Evolutionary conservation across 352 stramenopile genomes (phyloP).

Genomic region (Phytopythium ostracodes): DNA sequence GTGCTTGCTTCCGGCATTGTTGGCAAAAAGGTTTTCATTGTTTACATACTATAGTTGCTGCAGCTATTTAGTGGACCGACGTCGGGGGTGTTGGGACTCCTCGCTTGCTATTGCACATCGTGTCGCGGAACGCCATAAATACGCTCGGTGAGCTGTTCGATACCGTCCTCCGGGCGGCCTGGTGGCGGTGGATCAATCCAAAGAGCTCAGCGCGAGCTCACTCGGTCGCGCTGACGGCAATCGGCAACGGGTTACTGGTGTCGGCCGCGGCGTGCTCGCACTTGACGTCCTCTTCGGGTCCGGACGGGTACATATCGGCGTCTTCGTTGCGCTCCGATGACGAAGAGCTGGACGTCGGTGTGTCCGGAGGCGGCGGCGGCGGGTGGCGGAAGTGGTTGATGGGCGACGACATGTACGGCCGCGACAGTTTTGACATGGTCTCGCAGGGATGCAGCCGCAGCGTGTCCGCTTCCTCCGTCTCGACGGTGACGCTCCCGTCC

Average conservation of each 20-base stretch:
- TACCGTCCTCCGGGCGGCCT: not conserved
- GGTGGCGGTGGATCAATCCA: not conserved
- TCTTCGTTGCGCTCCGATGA: constrained; percentile 25
- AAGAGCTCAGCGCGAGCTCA: not conserved
- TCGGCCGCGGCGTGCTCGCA: not conserved
- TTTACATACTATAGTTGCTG: not conserved
- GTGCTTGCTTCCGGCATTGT: too few species aligned
- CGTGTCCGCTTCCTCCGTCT: constrained; percentile 43
- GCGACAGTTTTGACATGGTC: constrained; percentile 34
- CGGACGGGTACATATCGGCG: constrained; percentile 16
- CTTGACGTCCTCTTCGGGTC: constrained; percentile 12
- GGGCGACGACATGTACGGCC: constrained; percentile 55
- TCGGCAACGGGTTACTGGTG: not conserved
- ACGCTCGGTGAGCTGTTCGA: constrained; percentile 1
- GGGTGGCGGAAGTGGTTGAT: constrained; percentile 62
- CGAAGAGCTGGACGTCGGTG: constrained; percentile 28
- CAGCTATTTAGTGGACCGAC: not conserved
- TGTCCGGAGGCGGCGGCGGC: constrained; percentile 24
- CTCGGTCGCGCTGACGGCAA: not conserved
- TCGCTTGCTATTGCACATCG: not conserved
- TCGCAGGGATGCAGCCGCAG: constrained; percentile 49
- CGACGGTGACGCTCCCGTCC: constrained; percentile 33
- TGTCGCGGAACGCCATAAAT: constrained; percentile 1
- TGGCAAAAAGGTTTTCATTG: not conserved
- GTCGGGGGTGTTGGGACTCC: not conserved